phyloP scores from a whole-genome alignment of 495 filamentous ascomycete species.

The Annulohypoxylon nitens region DNA sequence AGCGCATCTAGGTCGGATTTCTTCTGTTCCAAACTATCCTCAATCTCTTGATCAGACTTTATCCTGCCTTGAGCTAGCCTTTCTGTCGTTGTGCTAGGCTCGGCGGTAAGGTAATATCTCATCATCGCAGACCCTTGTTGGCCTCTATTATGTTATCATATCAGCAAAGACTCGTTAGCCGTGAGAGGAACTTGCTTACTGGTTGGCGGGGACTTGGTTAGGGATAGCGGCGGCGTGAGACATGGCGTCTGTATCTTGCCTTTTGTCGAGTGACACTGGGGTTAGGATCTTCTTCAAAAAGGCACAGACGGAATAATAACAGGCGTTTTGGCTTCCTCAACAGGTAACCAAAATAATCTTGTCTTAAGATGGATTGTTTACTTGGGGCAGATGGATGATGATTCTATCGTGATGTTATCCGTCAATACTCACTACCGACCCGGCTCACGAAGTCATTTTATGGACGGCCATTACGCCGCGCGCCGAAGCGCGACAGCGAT shows the following conservation, averaged over 20 bases:
- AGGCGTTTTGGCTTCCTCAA: background rate
- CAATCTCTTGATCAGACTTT: slow-evolving; percentile 30
- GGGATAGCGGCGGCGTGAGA: slow-evolving; percentile 28
- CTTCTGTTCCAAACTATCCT: slow-evolving; percentile 14
- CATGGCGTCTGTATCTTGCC: slow-evolving; percentile 17
- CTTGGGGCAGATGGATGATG: background rate
- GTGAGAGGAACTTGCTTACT: slow-evolving; percentile 31
- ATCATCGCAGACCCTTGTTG: slow-evolving; percentile 34
- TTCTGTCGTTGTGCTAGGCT: slow-evolving; percentile 42
- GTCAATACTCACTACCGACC: slow-evolving; percentile 5
- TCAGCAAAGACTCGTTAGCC: background rate
- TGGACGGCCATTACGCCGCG: slow-evolving; percentile 4
- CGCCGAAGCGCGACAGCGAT: slow-evolving; percentile 35
- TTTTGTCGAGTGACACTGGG: background rate
- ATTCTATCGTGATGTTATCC: slow-evolving; percentile 18
- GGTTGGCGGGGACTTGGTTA: slow-evolving; percentile 19
- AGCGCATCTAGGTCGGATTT: slow-evolving; percentile 26
- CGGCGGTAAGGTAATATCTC: slow-evolving; percentile 39
- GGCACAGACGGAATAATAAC: background rate
- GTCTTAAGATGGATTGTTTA: background rate
- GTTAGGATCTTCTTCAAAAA: background rate
- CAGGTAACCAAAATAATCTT: background rate
- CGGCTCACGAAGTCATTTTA: slow-evolving; percentile 27
- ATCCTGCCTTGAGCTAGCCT: slow-evolving; percentile 42
- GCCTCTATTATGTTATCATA: background rate